A percentile compares a stretch with the other conserved stretches of the same genome.
These are phyloP conservation scores for Cytospora schulzeri DNA, from an alignment of 2,329 filamentous ascomycete species.

Conservation along the genomic window DNA sequence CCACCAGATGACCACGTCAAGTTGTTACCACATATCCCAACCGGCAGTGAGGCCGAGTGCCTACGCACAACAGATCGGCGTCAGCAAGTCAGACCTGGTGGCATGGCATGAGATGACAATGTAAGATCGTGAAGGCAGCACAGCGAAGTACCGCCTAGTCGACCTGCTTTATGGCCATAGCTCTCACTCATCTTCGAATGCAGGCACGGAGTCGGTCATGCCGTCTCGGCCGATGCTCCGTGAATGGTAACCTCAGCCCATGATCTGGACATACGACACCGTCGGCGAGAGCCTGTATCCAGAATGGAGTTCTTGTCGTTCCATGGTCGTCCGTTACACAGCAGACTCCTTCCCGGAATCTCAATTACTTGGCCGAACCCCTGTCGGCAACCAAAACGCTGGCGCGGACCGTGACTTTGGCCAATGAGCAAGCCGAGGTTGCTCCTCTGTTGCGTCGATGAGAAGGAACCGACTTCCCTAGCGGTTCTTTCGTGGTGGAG, in stretches of 20 bases:
- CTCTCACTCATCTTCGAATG: not conserved
- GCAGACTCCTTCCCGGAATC: not conserved
- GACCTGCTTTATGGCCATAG: not conserved
- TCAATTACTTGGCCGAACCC: constrained; percentile 9
- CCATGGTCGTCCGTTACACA: constrained; percentile 12
- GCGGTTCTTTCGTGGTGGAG: not conserved
- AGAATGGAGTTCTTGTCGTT: not conserved
- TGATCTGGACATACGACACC: not conserved
- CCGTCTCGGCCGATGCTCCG: not conserved
- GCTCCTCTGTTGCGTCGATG: not conserved
- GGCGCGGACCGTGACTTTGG: constrained; percentile 1
- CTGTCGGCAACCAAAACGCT: constrained; percentile 25
- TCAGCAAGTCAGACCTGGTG: not conserved
- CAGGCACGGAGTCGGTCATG: not conserved
- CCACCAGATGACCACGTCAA: not conserved
- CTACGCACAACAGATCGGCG: not conserved
- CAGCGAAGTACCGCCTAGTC: not conserved
- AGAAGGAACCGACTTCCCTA: constrained; percentile 1
- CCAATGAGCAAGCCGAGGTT: constrained; percentile 18
- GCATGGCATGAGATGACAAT: not conserved
- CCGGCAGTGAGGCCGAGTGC: not conserved
- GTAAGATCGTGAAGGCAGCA: not conserved
- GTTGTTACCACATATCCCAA: not conserved
- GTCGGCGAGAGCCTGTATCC: not conserved
- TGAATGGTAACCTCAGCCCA: too few relatives aligned